These are phyloP conservation scores for Fraxinus floribunda DNA, from an alignment of 305 asterid genomes.

Conservation along the genomic window DNA sequence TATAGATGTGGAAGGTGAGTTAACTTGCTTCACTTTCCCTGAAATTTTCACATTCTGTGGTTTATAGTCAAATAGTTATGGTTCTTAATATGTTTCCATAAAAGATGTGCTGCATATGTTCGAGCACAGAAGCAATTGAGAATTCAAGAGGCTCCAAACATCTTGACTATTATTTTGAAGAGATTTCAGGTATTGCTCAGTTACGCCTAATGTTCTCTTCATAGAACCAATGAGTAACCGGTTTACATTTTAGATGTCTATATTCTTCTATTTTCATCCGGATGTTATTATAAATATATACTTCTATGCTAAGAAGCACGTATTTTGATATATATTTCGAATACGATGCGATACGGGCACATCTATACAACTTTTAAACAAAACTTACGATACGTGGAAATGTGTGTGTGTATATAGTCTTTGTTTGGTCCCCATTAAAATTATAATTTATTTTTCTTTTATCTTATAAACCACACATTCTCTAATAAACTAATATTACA, in stretches of 20 bases:
- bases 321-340: neutral
- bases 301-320: neutral
- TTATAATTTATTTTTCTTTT: too few species aligned
- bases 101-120: slow-evolving; percentile 73
- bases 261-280: neutral
- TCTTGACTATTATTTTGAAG: slow-evolving; percentile 81
- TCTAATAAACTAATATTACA: too few species aligned
- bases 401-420: too few species aligned
- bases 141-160: slow-evolving; percentile 82
- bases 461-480: too few species aligned
- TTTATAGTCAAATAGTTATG: neutral
- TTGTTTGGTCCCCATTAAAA: too few species aligned
- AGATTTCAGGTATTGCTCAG: slow-evolving; percentile 65
- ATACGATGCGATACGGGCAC: neutral
- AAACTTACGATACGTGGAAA: neutral
- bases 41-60: neutral
- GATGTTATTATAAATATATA: neutral
- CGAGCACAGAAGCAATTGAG: slow-evolving; percentile 70
- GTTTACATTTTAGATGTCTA: neutral
- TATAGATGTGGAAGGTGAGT: slow-evolving; percentile 73
- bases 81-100: slow-evolving; percentile 22
- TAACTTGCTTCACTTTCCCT: slow-evolving; percentile 6
- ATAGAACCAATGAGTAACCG: neutral
- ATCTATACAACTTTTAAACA: neutral
- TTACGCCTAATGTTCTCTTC: neutral